Conservation (phyloP, 192 early-diverging fungal species). For the Pecoramyces ruminantium region DNA sequence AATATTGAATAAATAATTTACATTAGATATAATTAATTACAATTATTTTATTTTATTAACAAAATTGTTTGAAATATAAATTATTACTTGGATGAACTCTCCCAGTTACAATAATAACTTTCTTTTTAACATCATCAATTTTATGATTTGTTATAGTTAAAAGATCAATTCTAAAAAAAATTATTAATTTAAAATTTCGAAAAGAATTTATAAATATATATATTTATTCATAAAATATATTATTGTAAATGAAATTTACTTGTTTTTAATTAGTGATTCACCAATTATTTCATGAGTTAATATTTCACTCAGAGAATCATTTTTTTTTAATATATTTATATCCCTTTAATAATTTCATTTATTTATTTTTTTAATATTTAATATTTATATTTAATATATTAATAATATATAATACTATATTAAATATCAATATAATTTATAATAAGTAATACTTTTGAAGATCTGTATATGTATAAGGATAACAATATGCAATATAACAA, state of each 20-base stretch:
- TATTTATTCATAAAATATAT: no score
- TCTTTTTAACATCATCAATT: not conserved
- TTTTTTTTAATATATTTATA: conserved; percentile 3
- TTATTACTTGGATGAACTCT: not conserved
- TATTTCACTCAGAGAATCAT: not conserved
- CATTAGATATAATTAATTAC: no score
- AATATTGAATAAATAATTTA: no score
- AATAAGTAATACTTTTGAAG: conserved; percentile 19
- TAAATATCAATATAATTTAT: no score
- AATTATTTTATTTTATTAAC: no score
- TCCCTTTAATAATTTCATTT: not conserved
- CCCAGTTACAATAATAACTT: not conserved
- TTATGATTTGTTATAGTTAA: not conserved
- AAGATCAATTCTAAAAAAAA: not conserved
- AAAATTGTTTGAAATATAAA: no score
- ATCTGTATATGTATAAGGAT: conserved; percentile 22
- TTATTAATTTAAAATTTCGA: no score
- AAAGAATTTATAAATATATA: no score
- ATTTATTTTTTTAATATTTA: no score
- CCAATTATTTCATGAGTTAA: conserved; percentile 17
- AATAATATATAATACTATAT: no score
- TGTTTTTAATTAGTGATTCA: conserved; percentile 13
- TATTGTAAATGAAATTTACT: not conserved
- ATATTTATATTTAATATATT: no score
- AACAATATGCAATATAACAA: conserved; percentile 21